Percentiles rank a stretch among this genome's conserved stretches.
Evolutionary conservation across 2,329 filamentous ascomycete genomes (phyloP).

Genomic region (Fusarium sulawesiense): DNA sequence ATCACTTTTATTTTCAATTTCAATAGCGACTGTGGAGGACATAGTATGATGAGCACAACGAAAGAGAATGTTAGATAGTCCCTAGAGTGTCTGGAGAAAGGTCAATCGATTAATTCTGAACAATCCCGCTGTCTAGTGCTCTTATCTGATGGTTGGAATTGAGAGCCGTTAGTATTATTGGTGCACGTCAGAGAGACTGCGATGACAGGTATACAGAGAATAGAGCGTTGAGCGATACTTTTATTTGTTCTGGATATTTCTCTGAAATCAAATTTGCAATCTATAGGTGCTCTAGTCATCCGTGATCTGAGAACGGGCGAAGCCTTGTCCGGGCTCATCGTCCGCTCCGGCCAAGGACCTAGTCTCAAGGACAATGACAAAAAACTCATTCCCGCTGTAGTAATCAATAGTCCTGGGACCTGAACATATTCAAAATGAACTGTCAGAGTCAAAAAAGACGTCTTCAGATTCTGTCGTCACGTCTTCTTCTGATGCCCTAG

Average conservation of each 20-base stretch:
- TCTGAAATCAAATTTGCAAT: background rate
- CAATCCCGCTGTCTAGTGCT: background rate
- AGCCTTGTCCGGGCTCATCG: background rate
- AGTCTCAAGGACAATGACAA: background rate
- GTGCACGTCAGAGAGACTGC: background rate
- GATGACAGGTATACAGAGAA: background rate
- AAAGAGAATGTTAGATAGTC: no score
- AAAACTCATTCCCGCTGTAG: background rate
- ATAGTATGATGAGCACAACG: no score
- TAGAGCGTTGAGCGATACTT: background rate
- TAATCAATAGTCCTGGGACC: background rate
- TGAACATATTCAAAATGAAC: background rate
- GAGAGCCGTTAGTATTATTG: background rate
- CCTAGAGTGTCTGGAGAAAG: fast-evolving
- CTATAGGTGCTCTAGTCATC: background rate
- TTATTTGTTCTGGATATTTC: background rate
- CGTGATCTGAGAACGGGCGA: background rate
- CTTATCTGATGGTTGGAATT: background rate
- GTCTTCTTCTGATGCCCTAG: background rate
- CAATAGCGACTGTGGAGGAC: no score
- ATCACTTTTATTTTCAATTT: no score
- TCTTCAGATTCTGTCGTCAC: background rate
- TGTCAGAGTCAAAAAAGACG: background rate
- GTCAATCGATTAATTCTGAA: background rate
- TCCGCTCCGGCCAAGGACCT: no score